A percentile compares a stretch with the other conserved stretches of the same genome.
phyloP scores from a whole-genome alignment of 129 eudicot genomes.

The Flaveria ramosissima region DNA sequence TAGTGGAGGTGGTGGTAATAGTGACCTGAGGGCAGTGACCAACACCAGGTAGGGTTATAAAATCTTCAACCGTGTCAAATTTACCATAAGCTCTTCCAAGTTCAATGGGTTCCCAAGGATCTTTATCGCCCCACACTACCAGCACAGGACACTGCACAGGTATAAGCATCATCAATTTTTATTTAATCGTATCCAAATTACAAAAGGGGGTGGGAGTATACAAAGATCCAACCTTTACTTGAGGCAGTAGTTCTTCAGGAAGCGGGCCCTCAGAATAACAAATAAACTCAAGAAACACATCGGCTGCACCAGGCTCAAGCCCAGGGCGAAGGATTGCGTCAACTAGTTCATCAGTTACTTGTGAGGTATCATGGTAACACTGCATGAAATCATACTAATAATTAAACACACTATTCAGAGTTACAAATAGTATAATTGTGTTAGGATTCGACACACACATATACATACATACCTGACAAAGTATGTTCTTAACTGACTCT shows the following conservation, averaged over 20 bases:
- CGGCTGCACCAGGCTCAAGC: conserved; percentile 94
- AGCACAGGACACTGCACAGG: conserved; percentile 81
- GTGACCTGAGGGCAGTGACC: conserved; percentile 98
- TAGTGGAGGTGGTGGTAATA: background rate
- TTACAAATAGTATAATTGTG: background rate
- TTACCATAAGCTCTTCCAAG: conserved; percentile 81
- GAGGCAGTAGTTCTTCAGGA: conserved; percentile 94
- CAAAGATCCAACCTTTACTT: conserved; percentile 65
- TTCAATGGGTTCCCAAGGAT: conserved; percentile 99
- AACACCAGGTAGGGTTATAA: conserved; percentile 73
- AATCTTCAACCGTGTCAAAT: conserved; percentile 75
- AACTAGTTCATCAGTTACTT: conserved; percentile 92
- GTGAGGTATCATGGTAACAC: conserved; percentile 93
- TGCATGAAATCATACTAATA: conserved; percentile 29
- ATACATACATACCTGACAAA: conserved; percentile 68
- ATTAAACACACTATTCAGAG: background rate
- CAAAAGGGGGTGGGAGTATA: background rate
- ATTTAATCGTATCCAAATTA: background rate
- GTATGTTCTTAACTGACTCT: conserved; percentile 77
- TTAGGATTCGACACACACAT: background rate
- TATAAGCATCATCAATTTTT: conserved; percentile 5
- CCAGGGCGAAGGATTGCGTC: conserved; percentile 83
- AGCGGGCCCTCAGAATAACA: conserved; percentile 97
- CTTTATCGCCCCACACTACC: conserved; percentile 97
- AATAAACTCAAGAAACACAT: conserved; percentile 94